A percentile compares a stretch with the other conserved stretches of the same genome.
Evolutionary conservation across 345 rosid genomes (phyloP).

Genomic region (Gossypium australe): DNA sequence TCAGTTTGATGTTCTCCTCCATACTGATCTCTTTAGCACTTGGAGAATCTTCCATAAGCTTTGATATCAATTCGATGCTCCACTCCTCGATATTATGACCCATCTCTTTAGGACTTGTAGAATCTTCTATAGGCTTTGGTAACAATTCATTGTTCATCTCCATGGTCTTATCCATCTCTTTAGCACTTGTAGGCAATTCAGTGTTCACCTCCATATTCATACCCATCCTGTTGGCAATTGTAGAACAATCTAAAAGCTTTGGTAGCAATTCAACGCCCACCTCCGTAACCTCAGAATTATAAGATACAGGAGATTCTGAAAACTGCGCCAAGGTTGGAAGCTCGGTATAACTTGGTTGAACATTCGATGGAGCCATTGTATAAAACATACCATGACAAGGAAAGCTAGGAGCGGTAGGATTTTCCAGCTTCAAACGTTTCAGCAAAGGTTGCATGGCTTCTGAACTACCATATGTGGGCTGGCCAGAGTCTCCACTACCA

Average conservation of each 20-base stretch:
- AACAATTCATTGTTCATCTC: conserved; percentile 14
- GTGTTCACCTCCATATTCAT: conserved; percentile 11
- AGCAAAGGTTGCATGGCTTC: conserved; percentile 18
- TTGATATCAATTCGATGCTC: conserved; percentile 4
- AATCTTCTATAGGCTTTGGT: conserved; percentile 6
- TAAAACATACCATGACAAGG: conserved; percentile 15
- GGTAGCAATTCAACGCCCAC: conserved; percentile 11
- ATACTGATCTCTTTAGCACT: background rate
- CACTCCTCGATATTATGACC: conserved; percentile 6
- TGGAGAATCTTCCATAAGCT: conserved; percentile 8
- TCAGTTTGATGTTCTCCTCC: conserved; percentile 10
- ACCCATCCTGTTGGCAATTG: background rate
- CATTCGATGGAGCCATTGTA: conserved; percentile 14
- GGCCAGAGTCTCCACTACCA: conserved; percentile 2
- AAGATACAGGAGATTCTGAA: conserved; percentile 33
- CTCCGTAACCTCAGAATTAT: conserved; percentile 24
- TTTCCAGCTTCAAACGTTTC: conserved; percentile 26
- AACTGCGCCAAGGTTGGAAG: conserved; percentile 27
- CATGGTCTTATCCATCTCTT: conserved; percentile 9
- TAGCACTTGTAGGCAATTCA: background rate
- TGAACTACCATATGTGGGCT: conserved; percentile 12
- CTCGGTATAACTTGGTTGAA: conserved; percentile 16
- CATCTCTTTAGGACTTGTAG: conserved; percentile 2
- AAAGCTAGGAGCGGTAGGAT: conserved; percentile 7
- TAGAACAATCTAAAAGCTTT: conserved; percentile 7